Evolutionary conservation across 176 grass and related monocot genomes (phyloP), one percentile per base, ranked within the genome.

Genomic region (Musa schizocarpa): DNA sequence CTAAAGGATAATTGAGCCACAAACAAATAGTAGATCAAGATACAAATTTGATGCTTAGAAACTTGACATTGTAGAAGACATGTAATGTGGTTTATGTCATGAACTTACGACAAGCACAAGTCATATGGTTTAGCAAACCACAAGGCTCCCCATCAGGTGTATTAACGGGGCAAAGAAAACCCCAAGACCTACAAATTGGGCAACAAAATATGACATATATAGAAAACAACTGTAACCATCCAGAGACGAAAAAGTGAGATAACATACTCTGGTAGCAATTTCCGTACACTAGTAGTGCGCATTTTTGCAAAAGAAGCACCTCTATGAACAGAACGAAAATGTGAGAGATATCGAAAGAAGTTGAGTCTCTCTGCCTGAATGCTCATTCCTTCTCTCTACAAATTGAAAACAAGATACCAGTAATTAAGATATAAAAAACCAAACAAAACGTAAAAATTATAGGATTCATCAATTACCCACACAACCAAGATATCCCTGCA

Each of bases 71-170:
- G 21, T 13, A 14, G 11, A 34, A 13, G 65, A 68, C 27, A 68
- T 14, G 34, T 43, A 43, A 6, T 43, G 34, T 43, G 13, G 29
- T 74, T 21, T 54, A 56, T 1, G 55, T 13, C 24, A 26, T 27
- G 11, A 88, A 79, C 91, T 92, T 90, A 96, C 89, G 72, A 77
- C 93, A 96, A 54, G 73, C 52, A 52, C 83, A 86, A 81, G 89
- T 90, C 93, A 96, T 88, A 86, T 96, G 93, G 74, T 96, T 96
- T 73, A 96, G 82, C 78, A 96, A 83, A 74, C 93, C 93, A 82
- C 93, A 96, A 77, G 93, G 93, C 43, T 82, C 84, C 73, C 93
- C 93, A 79, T 96, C 93, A 77, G 93, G 93, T 13, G 93, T 96
- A 82, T 96, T 87, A 82, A 96, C 93, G 63, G 93, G 93, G 74